Percentiles rank a stretch among this genome's conserved stretches.
Conservation (phyloP, 2,329 filamentous ascomycete genomes). For the Cladosporium sphaerospermum region DNA sequence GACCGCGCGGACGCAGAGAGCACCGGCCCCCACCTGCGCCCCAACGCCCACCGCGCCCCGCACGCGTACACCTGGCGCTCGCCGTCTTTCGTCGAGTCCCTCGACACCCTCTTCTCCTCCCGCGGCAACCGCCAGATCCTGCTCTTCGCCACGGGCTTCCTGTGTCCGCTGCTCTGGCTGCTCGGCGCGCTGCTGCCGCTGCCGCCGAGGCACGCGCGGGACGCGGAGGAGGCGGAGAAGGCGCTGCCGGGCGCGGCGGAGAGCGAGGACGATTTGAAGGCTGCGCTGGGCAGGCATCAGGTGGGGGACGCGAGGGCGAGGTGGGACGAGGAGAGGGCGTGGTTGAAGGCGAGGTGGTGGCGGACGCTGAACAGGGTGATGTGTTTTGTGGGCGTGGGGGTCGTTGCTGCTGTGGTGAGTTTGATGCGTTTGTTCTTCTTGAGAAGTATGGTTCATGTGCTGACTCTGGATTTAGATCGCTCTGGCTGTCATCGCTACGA, state of each 20-base stretch:
- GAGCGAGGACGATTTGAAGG: conserved; percentile 23
- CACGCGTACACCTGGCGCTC: conserved; percentile 28
- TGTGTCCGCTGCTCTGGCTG: conserved; percentile 32
- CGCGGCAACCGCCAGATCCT: conserved; percentile 32
- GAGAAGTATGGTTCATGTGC: no score
- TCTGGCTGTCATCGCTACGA: conserved; percentile 29
- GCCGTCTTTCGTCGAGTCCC: conserved; percentile 30
- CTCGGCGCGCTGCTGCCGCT: conserved; percentile 30
- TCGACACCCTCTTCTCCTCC: conserved; percentile 27
- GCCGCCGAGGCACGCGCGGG: conserved; percentile 21
- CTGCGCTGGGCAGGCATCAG: conserved; percentile 25
- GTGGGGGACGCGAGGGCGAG: conserved; percentile 1
- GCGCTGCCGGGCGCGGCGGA: conserved; percentile 2
- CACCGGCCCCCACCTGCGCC: conserved; percentile 25
- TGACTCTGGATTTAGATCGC: conserved; percentile 23
- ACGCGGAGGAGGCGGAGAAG: conserved; percentile 19
- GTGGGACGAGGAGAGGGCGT: conserved; percentile 29
- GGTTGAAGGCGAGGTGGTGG: conserved; percentile 33
- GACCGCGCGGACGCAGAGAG: conserved; percentile 2
- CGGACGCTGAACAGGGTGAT: conserved; percentile 33
- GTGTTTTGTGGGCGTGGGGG: conserved; percentile 30
- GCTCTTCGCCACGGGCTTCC: conserved; percentile 31
- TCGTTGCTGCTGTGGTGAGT: conserved; percentile 32
- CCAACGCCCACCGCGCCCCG: conserved; percentile 19
- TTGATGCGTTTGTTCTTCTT: conserved; percentile 1